Evolutionary conservation across 345 rosid genomes (phyloP).

Genomic region (Eucalyptus decipiens): DNA sequence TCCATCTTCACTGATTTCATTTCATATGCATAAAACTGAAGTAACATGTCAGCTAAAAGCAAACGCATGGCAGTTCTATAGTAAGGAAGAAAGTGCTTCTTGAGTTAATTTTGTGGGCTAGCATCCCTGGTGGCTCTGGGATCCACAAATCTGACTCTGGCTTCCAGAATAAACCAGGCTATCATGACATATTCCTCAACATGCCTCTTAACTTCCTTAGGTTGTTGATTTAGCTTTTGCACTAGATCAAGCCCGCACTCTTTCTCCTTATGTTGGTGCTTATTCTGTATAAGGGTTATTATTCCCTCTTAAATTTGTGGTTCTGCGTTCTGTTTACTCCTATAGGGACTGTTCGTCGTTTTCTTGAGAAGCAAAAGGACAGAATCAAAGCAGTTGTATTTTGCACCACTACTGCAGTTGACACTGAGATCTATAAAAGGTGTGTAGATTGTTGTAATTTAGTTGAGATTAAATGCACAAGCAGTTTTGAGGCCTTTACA

Average conservation of each 20-base stretch:
- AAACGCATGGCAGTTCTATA: background rate
- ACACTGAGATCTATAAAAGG: conserved; percentile 98
- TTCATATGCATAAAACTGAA: background rate
- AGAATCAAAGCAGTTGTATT: conserved; percentile 83
- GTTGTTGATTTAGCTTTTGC: background rate
- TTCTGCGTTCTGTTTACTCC: background rate
- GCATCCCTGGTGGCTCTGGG: background rate
- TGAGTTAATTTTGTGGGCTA: background rate
- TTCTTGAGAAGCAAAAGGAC: conserved; percentile 93
- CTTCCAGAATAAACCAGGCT: background rate
- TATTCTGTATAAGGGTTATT: background rate
- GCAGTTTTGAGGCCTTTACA: background rate
- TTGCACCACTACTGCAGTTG: conserved; percentile 77
- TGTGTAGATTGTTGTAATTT: background rate
- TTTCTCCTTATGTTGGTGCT: background rate
- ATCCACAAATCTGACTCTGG: background rate
- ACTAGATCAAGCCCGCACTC: background rate
- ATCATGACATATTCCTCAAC: background rate
- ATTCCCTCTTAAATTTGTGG: background rate
- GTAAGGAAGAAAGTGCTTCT: background rate
- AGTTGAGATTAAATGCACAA: background rate
- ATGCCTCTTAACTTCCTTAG: background rate
- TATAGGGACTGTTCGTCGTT: conserved; percentile 86
- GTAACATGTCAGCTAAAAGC: background rate
- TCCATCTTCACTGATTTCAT: background rate